Evolutionary conservation across 1,139 yeast genomes (phyloP), one percentile per base, ranked within the genome.

Genomic region (Suzukiozyma palmioleophila): DNA sequence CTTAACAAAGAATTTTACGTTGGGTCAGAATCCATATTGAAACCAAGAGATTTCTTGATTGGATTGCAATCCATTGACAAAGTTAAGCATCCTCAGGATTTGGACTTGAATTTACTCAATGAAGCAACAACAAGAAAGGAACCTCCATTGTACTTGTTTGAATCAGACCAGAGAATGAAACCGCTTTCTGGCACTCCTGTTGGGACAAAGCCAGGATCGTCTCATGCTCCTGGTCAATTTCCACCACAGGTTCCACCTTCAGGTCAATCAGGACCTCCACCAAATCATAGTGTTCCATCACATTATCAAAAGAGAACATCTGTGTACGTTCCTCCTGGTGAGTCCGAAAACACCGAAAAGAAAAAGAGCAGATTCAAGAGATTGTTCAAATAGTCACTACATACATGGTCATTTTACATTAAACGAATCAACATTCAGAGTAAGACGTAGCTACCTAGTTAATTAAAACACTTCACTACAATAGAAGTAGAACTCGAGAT

Each of bases 21-120:
- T 43, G 98, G 98, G 0, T 83, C 95, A 6, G 95, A 86, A 54
- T 80, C 84, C 38, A 64, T 89, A 3, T 61, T 85, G 43, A 78
- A 84, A 10, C 95, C 97, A 0, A 54, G 76, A 21, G 77, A 71
- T 48, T 71, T 70, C 45, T 57, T 71, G 40, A 70, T 70, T 40
- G 76, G 76, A 1, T 57, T 71, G 26, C 77, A 71, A 50, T 55
- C 62, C 26, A 64, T 70, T 30, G 75, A 70, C 45, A 53, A 53
- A 11, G 66, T 52, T 14, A 71, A 69, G 44, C 49, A 53, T 8
- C 21, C 56, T 5, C 52, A 46, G 3, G 70, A 68, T 33, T 58
- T 72, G 41, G 64, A 67, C 38, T 56, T 71, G 42, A 55, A 60
- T 25, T 50, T 70, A 16, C 52, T 52, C 40, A 51, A 56, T 16